Conservation (phyloP, 73 alveolate genomes). For the Stentor roeselii region DNA sequence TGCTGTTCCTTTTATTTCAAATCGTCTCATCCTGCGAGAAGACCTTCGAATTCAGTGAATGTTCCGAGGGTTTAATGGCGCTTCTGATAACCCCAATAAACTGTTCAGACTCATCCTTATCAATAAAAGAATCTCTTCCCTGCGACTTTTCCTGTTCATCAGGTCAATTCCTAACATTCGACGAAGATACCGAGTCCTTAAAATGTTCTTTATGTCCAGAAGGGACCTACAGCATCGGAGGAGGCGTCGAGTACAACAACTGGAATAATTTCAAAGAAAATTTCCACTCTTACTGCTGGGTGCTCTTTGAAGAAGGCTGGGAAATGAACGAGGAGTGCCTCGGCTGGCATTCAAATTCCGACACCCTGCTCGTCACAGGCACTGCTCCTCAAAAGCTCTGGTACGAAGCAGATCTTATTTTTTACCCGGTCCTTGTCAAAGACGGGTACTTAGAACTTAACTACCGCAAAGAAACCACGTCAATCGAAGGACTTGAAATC, state of each 20-base stretch:
- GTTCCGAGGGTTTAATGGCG: neutral
- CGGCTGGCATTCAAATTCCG: neutral
- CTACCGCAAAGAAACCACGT: neutral
- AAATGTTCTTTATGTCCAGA: neutral
- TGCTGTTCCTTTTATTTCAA: neutral
- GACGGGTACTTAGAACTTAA: neutral
- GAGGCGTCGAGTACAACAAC: neutral
- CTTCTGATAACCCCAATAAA: neutral
- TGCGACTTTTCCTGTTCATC: neutral
- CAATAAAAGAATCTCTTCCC: neutral
- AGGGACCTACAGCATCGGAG: neutral
- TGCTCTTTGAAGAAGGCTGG: neutral
- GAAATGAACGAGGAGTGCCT: neutral
- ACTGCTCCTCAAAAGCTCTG: neutral
- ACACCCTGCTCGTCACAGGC: neutral
- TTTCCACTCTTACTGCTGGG: neutral
- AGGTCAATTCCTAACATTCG: neutral
- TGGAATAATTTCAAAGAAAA: neutral
- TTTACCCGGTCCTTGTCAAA: neutral
- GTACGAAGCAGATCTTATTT: neutral
- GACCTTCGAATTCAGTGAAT: neutral
- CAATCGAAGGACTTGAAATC: neutral
- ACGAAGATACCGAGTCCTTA: neutral
- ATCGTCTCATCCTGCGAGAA: neutral
- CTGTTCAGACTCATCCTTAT: neutral